Evolutionary conservation across 306 rosid genomes (phyloP).

Genomic region (Lablab purpureus): DNA sequence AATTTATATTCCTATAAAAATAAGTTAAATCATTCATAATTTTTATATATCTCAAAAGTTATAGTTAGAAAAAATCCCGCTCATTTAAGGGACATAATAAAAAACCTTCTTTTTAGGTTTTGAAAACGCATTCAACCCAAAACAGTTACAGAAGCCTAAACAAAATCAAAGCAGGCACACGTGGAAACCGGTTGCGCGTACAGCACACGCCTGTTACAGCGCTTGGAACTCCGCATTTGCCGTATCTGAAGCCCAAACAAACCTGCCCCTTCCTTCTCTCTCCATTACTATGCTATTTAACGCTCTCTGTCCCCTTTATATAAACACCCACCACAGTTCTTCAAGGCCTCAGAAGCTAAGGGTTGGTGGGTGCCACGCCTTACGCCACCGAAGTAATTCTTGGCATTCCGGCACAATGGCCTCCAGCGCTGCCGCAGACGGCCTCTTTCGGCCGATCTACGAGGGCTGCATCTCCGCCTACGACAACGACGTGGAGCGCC

Average conservation of each 20-base stretch:
- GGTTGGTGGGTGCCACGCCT: too few relatives aligned
- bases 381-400: background rate
- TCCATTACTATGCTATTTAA: conserved; percentile 20
- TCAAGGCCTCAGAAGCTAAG: background rate
- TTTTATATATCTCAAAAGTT: too few relatives aligned
- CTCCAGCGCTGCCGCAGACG: conserved; percentile 55
- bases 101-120: background rate
- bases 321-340: conserved; percentile 34
- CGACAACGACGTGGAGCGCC: conserved; percentile 61
- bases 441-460: conserved; percentile 53
- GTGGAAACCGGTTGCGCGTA: background rate
- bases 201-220: conserved; percentile 45
- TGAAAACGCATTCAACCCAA: background rate
- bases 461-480: conserved; percentile 62
- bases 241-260: conserved; percentile 13
- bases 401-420: conserved; percentile 42
- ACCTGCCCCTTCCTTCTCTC: background rate
- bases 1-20: too few relatives aligned
- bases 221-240: conserved; percentile 41
- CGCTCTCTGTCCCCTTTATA: background rate
- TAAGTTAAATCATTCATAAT: too few relatives aligned
- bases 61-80: too few relatives aligned
- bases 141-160: background rate
- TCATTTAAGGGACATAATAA: too few relatives aligned
- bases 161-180: background rate